Conservation (phyloP, 2,329 filamentous ascomycete genomes). For the Zymoseptoria tritici region DNA sequence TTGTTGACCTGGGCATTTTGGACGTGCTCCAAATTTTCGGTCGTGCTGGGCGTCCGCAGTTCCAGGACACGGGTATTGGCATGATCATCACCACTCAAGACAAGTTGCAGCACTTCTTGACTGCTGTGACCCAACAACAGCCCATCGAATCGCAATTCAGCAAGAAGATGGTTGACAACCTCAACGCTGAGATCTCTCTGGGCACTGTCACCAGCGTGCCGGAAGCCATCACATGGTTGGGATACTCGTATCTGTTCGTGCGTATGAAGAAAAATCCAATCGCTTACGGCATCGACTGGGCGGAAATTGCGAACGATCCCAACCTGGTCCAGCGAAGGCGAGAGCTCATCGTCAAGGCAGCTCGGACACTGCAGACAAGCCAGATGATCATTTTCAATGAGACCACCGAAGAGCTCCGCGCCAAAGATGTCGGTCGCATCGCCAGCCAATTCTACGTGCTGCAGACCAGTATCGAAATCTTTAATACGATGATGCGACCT, state of each 20-base stretch:
- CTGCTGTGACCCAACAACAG: constrained; percentile 88
- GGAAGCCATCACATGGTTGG: constrained; percentile 94
- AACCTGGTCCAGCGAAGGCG: constrained; percentile 77
- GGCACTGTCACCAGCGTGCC: constrained; percentile 91
- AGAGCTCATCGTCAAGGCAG: constrained; percentile 81
- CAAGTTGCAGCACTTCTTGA: constrained; percentile 82
- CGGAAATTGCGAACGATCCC: constrained; percentile 81
- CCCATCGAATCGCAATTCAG: constrained; percentile 98
- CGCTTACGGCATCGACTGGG: constrained; percentile 91
- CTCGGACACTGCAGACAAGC: constrained; percentile 76
- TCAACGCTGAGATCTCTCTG: constrained; percentile 89
- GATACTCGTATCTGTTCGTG: constrained; percentile 95
- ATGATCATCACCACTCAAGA: constrained; percentile 98
- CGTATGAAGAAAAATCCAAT: constrained; percentile 90
- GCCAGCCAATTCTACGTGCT: constrained; percentile 96
- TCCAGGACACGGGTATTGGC: constrained; percentile 93
- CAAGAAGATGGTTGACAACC: constrained; percentile 84
- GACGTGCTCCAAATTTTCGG: constrained; percentile 98
- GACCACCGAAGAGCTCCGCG: constrained; percentile 79
- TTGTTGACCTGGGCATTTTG: constrained; percentile 89
- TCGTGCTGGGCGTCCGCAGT: constrained; percentile 94
- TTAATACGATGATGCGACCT: constrained; percentile 89
- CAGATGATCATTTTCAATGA: constrained; percentile 99
- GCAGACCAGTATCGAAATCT: constrained; percentile 88
- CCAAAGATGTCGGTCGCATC: constrained; percentile 93